Evolutionary conservation across 257 asterid genomes (phyloP).

Genomic region (Solanum chmielewskii): DNA sequence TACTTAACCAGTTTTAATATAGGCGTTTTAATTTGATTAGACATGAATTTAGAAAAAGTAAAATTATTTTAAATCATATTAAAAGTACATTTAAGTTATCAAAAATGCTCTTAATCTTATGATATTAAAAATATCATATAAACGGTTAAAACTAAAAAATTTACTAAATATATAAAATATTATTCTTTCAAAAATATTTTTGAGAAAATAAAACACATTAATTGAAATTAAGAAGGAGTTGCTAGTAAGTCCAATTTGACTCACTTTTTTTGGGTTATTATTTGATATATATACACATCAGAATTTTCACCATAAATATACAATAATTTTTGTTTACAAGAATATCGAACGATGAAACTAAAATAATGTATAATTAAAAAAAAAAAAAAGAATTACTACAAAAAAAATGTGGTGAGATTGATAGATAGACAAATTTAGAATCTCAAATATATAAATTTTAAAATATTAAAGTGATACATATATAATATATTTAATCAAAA

Average conservation of each 20-base stretch:
- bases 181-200: background rate
- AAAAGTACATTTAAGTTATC: background rate
- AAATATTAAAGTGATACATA: background rate
- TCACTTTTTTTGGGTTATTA: background rate
- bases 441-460: too few relatives aligned
- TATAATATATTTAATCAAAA: background rate
- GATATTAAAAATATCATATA: background rate
- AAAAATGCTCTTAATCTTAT: background rate
- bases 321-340: background rate
- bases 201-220: background rate
- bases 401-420: background rate
- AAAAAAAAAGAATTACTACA: background rate
- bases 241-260: background rate
- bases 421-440: background rate
- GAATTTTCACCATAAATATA: background rate
- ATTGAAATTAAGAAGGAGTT: background rate
- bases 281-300: background rate
- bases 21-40: background rate
- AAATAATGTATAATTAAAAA: background rate
- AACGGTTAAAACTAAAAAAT: background rate
- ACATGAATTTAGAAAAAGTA: background rate
- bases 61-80: background rate
- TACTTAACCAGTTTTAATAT: background rate
- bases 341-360: background rate
- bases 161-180: background rate